These are phyloP conservation scores for Populus ilicifolia DNA, from an alignment of 345 rosid genomes.

Conservation along the genomic window DNA sequence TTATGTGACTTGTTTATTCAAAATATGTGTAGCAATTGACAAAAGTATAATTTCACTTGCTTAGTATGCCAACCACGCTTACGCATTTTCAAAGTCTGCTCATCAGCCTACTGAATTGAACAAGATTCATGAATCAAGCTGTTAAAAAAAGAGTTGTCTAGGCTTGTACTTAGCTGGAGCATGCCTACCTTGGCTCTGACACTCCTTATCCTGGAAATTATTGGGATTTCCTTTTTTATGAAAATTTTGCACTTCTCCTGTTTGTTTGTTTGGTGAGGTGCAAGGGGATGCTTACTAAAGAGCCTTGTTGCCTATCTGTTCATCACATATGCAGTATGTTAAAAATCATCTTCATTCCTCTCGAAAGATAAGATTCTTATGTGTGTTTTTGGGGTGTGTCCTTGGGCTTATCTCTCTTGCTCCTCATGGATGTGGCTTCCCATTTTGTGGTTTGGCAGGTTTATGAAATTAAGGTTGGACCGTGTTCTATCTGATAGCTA, in stretches of 20 bases:
- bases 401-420: background rate
- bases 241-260: background rate
- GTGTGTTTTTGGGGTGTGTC: background rate
- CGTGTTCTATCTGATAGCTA: conserved; percentile 73
- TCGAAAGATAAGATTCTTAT: background rate
- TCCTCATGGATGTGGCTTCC: conserved; percentile 2
- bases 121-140: background rate
- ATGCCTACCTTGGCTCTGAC: background rate
- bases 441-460: conserved; percentile 45
- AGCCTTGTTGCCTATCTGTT: no score
- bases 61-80: background rate
- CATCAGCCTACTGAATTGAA: background rate
- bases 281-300: background rate
- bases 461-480: conserved; percentile 93
- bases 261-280: background rate
- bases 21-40: no score
- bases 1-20: background rate
- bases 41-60: background rate
- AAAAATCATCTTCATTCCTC: background rate
- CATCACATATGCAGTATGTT: background rate
- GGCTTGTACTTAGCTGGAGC: background rate
- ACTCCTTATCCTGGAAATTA: background rate
- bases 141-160: background rate
- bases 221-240: background rate
- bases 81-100: background rate